Evolutionary conservation across 2,329 filamentous ascomycete genomes (phyloP), one percentile per base, ranked within the genome.

Genomic region (Colletotrichum sp.): DNA sequence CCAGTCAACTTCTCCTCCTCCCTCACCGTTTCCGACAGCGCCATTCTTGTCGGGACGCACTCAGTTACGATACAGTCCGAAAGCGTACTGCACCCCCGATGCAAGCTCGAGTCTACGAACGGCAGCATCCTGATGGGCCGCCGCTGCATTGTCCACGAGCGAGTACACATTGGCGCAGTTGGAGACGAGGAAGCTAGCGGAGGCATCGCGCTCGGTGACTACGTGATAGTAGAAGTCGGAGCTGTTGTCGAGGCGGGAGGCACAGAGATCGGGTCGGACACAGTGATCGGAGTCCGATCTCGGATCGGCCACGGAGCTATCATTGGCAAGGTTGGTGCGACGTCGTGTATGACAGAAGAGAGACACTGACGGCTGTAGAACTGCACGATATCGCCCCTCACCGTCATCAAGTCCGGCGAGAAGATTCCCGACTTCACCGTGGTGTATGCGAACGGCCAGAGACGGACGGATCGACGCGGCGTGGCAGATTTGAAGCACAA

Each of bases 1-100:
- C 92, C 92, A 3, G 89, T 92, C 67, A 89, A 90, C 80, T 90
- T 94, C 82, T 91, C 91, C 22, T 90, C 90, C 0, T 88, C 89
- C 22, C 85, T 93, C 72, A 89, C 88, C 34, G 92, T 94, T 75
- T 90, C 92, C 81, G 92, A 93, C 78, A 90, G 90, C 75, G 91
- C 92, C 13, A 85, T 91, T 22, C 86, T 94, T 22, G 91, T 88
- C 22, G 97, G 97, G 78, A 92, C 91, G 4, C 91, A 98, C 82
- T 93, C 92, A 2, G 95, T 99, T 78, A 93, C 92, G 60, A 92
- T 99, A 77, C 93, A 93, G 72, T 90, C 94, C 28, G 93, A 95
- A 81, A 93, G 92, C 5, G 91, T 98, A 8, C 86, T 99, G n/a
- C 96, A 99, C 81, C 96, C 97, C 2, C 95, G 96, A 65, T 92